Base-by-base conservation (phyloP, 352 stramenopile species). In the Pythium coloratum region DNA sequence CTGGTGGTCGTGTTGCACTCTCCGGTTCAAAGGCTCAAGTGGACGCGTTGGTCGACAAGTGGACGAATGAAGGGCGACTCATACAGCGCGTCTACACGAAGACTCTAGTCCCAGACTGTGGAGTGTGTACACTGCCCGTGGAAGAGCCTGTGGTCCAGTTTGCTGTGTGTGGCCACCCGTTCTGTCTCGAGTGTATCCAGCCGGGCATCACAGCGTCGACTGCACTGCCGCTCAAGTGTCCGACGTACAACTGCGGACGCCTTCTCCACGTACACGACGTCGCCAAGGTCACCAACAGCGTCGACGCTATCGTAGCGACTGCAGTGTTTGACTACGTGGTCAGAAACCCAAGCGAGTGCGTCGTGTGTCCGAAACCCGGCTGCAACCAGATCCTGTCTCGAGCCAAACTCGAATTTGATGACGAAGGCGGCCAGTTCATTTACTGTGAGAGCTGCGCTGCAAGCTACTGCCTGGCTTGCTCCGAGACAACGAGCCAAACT, bases 111-210 rank as follows among this genome's bases (percentile, higher is more conserved):
- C 20, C 47, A 3, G 26, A 55, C 47, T 55, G 47, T 34, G 47
- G 47, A 0, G 20, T 55, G 20, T 55, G 47, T 18, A 55, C 47
- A 10, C 9, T 34, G 2, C 20, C 47, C 16, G 20, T 55, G 13
- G 47, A 55, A 33, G 47, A 32, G 8, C 47, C 47, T 5, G 2
- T 32, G 10, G 26, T 55, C 6, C 20, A 14, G 26, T 34, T 55
- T 14, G 47, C 47, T 18, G 26, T 55, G 24, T 55, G 47, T 18
- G 26, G 26, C 8, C 47, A 55, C 24, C 33, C 2, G 20, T 55
- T 55, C 24, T 55, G 47, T 13, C 47, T 55, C 16, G 47, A 55
- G 47, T 55, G 47, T 34, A 55, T 55, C 47, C 47, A 55, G 12
- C 47, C 20, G 14, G 26, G 20, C 2, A 18, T 55, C 20, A 32